Conservation (phyloP, 352 stramenopile species). For the Pythium insidiosum region DNA sequence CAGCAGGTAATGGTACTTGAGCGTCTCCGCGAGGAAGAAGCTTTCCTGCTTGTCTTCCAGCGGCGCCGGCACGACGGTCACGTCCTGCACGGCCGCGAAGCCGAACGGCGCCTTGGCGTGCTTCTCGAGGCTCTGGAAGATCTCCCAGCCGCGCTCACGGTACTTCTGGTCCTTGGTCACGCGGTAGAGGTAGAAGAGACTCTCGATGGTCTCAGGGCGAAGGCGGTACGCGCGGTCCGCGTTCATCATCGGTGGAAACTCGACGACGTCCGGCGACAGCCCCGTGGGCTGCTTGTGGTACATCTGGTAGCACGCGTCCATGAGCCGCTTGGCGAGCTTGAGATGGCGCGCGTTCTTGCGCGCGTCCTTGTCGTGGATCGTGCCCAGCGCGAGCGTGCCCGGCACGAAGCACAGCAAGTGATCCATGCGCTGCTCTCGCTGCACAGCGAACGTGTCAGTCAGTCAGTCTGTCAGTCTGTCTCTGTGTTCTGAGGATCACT, state of each 20-base stretch:
- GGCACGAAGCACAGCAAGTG: slow-evolving; percentile 96
- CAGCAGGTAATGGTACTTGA: slow-evolving; percentile 98
- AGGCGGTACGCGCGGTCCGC: slow-evolving; percentile 88
- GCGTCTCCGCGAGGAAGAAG: slow-evolving; percentile 97
- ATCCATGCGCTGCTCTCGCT: slow-evolving; percentile 83
- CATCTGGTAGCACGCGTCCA: slow-evolving; percentile 93
- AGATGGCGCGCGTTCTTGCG: slow-evolving; percentile 79
- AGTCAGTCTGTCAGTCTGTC: too few species aligned
- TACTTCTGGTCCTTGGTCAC: slow-evolving; percentile 93
- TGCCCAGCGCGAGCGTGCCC: slow-evolving; percentile 92
- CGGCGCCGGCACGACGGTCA: slow-evolving; percentile 27
- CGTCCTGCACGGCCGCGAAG: slow-evolving; percentile 73
- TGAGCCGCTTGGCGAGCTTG: slow-evolving; percentile 84
- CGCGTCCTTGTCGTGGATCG: slow-evolving; percentile 45
- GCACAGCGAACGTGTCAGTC: too few species aligned
- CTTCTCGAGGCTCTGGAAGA: slow-evolving; percentile 91
- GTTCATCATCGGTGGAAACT: slow-evolving; percentile 68
- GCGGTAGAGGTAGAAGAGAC: slow-evolving; percentile 94
- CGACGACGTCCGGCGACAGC: slow-evolving; percentile 90
- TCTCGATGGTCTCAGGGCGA: slow-evolving; percentile 94
- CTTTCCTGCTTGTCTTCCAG: slow-evolving; percentile 97
- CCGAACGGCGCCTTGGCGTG: slow-evolving; percentile 86
- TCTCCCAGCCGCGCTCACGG: slow-evolving; percentile 93
- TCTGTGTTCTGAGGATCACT: too few species aligned
- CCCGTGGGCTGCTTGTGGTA: slow-evolving; percentile 90